Base-by-base conservation (phyloP, 2,329 filamentous ascomycete genomes). In the Orbilia javanica region DNA sequence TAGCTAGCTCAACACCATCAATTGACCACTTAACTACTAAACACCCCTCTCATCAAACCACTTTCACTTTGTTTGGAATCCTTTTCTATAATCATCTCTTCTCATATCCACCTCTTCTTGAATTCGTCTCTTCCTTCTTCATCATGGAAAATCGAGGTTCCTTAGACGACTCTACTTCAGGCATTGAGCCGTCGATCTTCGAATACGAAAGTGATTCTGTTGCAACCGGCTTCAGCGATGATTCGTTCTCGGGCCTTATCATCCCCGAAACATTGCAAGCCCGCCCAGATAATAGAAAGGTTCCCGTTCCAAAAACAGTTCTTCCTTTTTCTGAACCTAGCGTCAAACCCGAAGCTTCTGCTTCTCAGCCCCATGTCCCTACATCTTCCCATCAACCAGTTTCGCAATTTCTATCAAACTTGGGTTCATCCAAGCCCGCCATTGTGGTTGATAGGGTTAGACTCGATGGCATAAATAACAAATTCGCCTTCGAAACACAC, bases 291-390 rank as follows among this genome's bases (percentile, higher is more conserved):
- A 39, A 15, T 15, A 48, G 44, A 31, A 73, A 65, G 20, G 60
- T 73, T 8, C 48, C 50, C 8, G 20, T 73, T 18, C 69, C 69
- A 3, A 6, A 4, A n/a, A 73, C 25, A 7, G 20, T 53, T 31
- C 60, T 73, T 44, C 69, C 69, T 25, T 36, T n/a, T 6, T 50
- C 25, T 20, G 29, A 48, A 15, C 5, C 60, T 18, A 20, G 20
- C 20, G 15, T 73, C 27, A 73, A 73, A 39, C 8, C 34, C n/a
- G 69, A 66, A 42, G 34, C 55, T 27, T 34, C 31, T 31, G 25
- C 31, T 53, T 18, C 50, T 18, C 50, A n/a, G 18, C 31, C 50
- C 4, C 25, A 53, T 50, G 4, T n/a, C 27, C 5, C 20, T 31
- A 8, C 50, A 13, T 18, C 25, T 53, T 25, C 27, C 6, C 50